Evolutionary conservation across 441 rosid species (phyloP).

Genomic region (Aleurites moluccanus): DNA sequence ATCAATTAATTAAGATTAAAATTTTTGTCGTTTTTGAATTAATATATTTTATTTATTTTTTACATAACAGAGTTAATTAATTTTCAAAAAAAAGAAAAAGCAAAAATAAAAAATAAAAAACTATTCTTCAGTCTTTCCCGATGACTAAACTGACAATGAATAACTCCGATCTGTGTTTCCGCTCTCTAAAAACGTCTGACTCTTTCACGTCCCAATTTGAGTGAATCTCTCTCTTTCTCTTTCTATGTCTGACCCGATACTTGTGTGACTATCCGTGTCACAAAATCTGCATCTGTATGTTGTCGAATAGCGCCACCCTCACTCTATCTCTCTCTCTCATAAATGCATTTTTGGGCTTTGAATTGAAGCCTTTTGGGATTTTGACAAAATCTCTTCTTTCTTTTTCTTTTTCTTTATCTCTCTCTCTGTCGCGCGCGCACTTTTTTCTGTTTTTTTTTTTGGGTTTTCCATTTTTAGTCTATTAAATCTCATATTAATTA

Average conservation of each 20-base stretch:
- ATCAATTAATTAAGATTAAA: too few relatives aligned
- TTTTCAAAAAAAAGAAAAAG: neutral
- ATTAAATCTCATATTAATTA: constrained; percentile 20
- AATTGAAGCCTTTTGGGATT: constrained; percentile 18
- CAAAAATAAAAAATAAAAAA: neutral
- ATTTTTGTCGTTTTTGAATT: too few relatives aligned
- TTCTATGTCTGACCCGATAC: constrained; percentile 29
- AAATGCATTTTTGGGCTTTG: constrained; percentile 23
- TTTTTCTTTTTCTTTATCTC: constrained; percentile 4
- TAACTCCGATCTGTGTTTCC: constrained; percentile 25
- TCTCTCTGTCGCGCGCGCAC: too few relatives aligned
- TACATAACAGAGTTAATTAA: too few relatives aligned
- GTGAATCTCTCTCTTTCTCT: constrained; percentile 25
- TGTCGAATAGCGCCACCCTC: constrained; percentile 35
- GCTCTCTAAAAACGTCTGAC: constrained; percentile 24
- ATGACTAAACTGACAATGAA: constrained; percentile 42
- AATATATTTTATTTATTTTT: too few relatives aligned
- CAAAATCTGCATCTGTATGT: constrained; percentile 48
- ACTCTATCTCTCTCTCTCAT: constrained; percentile 27
- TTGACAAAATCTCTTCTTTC: constrained; percentile 6
- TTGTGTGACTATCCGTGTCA: constrained; percentile 30
- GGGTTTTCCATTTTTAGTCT: constrained; percentile 25
- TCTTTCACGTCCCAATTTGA: constrained; percentile 26
- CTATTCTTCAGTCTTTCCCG: constrained; percentile 46
- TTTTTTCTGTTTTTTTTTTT: neutral